Evolutionary conservation across 805 yeast genomes (phyloP).

Genomic region (Starmerella bombicola): DNA sequence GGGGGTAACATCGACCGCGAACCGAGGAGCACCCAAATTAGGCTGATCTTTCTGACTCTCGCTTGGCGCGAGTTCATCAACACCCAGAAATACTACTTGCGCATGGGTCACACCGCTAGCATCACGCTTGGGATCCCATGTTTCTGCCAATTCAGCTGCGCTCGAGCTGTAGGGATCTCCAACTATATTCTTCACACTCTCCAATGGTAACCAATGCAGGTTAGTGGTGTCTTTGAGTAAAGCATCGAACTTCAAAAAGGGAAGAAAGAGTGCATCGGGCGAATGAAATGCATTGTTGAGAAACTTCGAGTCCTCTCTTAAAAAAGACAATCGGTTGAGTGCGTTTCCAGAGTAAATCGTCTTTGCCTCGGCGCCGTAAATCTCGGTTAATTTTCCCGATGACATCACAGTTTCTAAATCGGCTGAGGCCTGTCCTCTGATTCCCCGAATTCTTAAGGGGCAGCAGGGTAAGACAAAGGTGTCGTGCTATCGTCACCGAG

Average conservation of each 20-base stretch:
- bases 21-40: conserved; percentile 31
- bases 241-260: conserved; percentile 28
- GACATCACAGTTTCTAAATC: too few species aligned
- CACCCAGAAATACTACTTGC: conserved; percentile 37
- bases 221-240: conserved; percentile 13
- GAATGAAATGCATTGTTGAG: conserved; percentile 37
- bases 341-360: conserved; percentile 40
- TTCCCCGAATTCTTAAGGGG: too few species aligned
- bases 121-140: conserved; percentile 31
- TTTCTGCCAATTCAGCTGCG: conserved; percentile 24
- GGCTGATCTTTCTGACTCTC: conserved; percentile 13
- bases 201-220: conserved; percentile 29
- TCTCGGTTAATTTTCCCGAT: conserved; percentile 22
- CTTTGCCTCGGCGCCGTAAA: conserved; percentile 25
- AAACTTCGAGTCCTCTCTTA: conserved; percentile 45
- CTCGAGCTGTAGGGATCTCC: conserved; percentile 28
- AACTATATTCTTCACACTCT: conserved; percentile 26
- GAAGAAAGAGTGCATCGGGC: conserved; percentile 40
- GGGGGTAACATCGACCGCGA: conserved; percentile 29
- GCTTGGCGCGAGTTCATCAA: conserved; percentile 32
- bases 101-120: conserved; percentile 22
- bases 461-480: too few species aligned
- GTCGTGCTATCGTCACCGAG: too few species aligned
- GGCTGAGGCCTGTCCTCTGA: too few species aligned
- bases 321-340: conserved; percentile 51